Percentiles rank a stretch among this genome's conserved stretches.
phyloP scores from a whole-genome alignment of 352 stramenopile species.

The Pythium aphanidermatum region DNA sequence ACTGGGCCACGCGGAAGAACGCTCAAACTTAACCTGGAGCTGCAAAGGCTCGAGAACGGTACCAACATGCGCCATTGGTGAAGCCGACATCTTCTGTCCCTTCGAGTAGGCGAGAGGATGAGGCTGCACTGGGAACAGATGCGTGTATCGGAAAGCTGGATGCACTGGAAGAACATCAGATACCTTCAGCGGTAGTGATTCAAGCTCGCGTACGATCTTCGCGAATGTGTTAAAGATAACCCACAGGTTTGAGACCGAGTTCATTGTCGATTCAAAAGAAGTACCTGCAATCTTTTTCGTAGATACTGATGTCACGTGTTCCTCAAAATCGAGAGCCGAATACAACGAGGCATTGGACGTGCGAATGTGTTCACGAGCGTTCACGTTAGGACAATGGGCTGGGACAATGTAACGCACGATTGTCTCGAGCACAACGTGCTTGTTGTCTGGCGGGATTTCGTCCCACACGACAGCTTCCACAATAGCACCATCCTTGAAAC shows the following conservation, averaged over 20 bases:
- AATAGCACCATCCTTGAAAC: conserved; percentile 89
- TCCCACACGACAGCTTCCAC: conserved; percentile 88
- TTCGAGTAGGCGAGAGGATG: conserved; percentile 85
- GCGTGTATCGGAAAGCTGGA: conserved; percentile 82
- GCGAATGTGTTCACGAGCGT: conserved; percentile 41
- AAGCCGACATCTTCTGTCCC: conserved; percentile 43
- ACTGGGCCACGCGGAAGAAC: conserved; percentile 81
- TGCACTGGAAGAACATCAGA: conserved; percentile 75
- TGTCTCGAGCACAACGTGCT: conserved; percentile 59
- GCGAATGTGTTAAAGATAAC: conserved; percentile 78
- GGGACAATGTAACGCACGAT: conserved; percentile 76
- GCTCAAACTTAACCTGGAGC: conserved; percentile 79
- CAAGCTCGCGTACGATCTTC: conserved; percentile 65
- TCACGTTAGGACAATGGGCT: conserved; percentile 56
- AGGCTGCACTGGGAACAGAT: conserved; percentile 70
- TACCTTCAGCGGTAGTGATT: conserved; percentile 83
- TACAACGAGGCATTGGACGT: conserved; percentile 74
- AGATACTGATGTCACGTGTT: conserved; percentile 22
- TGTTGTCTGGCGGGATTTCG: conserved; percentile 57
- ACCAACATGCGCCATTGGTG: conserved; percentile 54
- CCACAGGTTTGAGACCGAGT: conserved; percentile 66
- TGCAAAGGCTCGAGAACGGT: conserved; percentile 70
- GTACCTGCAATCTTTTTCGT: conserved; percentile 37
- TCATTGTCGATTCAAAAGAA: conserved; percentile 73
- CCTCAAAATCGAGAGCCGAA: conserved; percentile 55